Evolutionary conservation across 805 yeast genomes (phyloP), one percentile per base, ranked within the genome.

Genomic region (Candida schatavii): DNA sequence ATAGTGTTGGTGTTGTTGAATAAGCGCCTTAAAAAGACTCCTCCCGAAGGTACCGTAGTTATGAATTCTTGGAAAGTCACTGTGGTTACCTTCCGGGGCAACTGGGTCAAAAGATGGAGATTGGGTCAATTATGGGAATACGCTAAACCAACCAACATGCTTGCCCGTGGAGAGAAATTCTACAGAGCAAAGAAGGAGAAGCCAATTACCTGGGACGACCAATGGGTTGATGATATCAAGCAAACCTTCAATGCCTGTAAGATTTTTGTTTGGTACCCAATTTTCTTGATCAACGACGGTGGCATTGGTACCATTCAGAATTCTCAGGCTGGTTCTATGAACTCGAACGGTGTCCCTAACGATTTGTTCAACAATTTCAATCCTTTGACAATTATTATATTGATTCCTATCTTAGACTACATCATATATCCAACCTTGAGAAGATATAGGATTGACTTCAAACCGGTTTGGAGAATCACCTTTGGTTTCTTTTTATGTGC

Each of bases 291-390:
- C 59, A 70, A 72, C 45, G 79, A 75, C 52, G 61, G 70, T 43
- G 80, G 80, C 46, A 62, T 75, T 50, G 78, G 77, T 25, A 60
- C 72, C 31, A 56, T 61, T 47, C 77, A 70, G 52, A 74, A 68
- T 44, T 72, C 78, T 2, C 80, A 75, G 56, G 79, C 80, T 36
- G 78, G 77, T 46, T 67, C 77, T 21, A 74, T 77, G 81, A 56
- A 68, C 6, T 62, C 74, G 25, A 60, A 72, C 23, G 78, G 78
- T 35, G 77, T 77, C 49, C 81, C 81, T 45, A 77, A 77, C 51
- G 81, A 77, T 64, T 66, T 77, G 51, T 73, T 75, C 61, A 69
- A 63, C 47, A 76, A 75, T 52, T 75, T 77, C 62, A 77, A 77
- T 50, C 80, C 78, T 35, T 63, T 77, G 44, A 70, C 80, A 13